Percentiles rank a stretch among this genome's conserved stretches.
Evolutionary conservation across 129 eudicot genomes (phyloP).

Genomic region (Saposhnikovia divaricata): DNA sequence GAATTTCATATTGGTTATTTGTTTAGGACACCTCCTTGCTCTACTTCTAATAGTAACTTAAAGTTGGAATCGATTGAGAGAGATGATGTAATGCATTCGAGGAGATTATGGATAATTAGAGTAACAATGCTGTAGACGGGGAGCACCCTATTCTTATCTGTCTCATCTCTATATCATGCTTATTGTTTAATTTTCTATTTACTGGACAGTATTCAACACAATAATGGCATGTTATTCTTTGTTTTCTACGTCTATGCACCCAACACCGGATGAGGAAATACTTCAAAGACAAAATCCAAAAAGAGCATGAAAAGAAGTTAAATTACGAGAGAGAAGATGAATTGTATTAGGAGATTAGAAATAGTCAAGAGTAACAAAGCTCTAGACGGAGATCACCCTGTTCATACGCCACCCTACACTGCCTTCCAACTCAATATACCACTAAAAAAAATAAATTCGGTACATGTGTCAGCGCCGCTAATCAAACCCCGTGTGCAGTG

Average conservation of each 20-base stretch:
- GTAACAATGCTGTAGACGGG: neutral
- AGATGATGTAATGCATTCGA: neutral
- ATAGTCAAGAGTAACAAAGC: neutral
- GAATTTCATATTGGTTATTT: neutral
- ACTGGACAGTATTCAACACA: neutral
- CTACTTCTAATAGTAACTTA: neutral
- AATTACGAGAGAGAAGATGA: neutral
- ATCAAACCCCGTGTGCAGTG: neutral
- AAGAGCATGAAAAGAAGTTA: neutral
- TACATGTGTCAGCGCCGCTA: neutral
- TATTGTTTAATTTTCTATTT: neutral
- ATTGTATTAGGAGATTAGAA: neutral
- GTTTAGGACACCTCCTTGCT: neutral
- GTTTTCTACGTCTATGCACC: neutral
- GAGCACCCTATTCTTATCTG: neutral
- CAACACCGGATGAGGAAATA: neutral
- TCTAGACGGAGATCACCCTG: neutral
- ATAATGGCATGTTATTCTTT: neutral
- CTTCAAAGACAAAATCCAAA: neutral
- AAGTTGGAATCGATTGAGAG: neutral
- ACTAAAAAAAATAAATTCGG: neutral
- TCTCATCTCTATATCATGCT: neutral
- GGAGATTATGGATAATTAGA: neutral
- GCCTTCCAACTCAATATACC: neutral
- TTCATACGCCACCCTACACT: neutral